Percentiles rank a stretch among this genome's conserved stretches.
Conservation (phyloP, 805 yeast genomes). For the Myxozyma udenii region DNA sequence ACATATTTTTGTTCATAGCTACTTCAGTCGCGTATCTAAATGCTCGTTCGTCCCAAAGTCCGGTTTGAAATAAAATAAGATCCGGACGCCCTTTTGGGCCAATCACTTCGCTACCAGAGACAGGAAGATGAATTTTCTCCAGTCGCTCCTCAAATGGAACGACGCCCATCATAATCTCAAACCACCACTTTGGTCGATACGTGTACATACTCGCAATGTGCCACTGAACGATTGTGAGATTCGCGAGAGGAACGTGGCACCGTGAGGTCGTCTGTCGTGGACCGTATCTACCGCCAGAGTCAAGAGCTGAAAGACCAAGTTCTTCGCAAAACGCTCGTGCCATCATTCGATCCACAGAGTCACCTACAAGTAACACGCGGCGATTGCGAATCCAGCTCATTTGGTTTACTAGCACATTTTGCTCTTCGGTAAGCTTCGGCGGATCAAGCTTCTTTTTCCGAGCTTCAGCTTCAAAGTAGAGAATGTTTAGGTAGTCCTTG, state of each 20-base stretch:
- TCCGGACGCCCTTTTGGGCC: constrained; percentile 25
- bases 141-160: constrained; percentile 27
- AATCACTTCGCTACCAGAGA: constrained; percentile 4
- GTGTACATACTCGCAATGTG: constrained; percentile 20
- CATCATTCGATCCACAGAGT: constrained; percentile 20
- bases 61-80: constrained; percentile 20
- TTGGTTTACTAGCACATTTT: not conserved
- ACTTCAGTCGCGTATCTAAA: constrained; percentile 3
- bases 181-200: constrained; percentile 26
- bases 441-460: not conserved
- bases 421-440: not conserved
- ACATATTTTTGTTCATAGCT: not conserved
- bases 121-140: constrained; percentile 9
- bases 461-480: not conserved
- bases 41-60: constrained; percentile 28
- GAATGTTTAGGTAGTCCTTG: not conserved
- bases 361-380: constrained; percentile 24
- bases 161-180: constrained; percentile 8
- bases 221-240: constrained; percentile 26
- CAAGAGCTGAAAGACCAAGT: not conserved
- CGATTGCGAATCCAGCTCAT: constrained; percentile 15
- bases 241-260: constrained; percentile 18
- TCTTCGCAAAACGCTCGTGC: constrained; percentile 12
- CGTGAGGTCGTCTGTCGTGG: constrained; percentile 12
- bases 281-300: constrained; percentile 1